These are phyloP conservation scores for Globisporangium ultimum DNA, from an alignment of 352 stramenopile species.

Conservation along the genomic window DNA sequence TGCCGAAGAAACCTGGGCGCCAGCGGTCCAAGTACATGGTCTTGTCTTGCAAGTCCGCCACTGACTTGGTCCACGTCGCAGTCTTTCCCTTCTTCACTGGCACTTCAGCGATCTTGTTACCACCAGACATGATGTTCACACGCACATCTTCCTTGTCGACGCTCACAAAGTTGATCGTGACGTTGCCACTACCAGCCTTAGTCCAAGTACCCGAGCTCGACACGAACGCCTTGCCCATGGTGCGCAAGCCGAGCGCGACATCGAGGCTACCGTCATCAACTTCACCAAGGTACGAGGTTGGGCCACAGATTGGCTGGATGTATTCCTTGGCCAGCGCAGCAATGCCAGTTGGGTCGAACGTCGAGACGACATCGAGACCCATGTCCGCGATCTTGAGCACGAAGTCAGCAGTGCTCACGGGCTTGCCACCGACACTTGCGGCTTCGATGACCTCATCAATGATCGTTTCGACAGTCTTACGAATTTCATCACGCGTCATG, in stretches of 20 bases:
- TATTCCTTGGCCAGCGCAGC: slow-evolving; percentile 36
- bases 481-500: slow-evolving; percentile 41
- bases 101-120: slow-evolving; percentile 40
- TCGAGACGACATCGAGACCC: slow-evolving; percentile 24
- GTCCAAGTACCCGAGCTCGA: slow-evolving; percentile 38
- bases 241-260: slow-evolving; percentile 39
- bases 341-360: slow-evolving; percentile 39
- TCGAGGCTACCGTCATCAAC: slow-evolving; percentile 40
- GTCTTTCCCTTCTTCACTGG: slow-evolving; percentile 28
- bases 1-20: slow-evolving; percentile 47
- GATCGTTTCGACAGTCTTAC: slow-evolving; percentile 51
- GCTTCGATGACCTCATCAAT: slow-evolving; percentile 49
- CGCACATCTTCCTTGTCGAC: slow-evolving; percentile 42
- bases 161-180: slow-evolving; percentile 42
- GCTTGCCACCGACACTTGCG: slow-evolving; percentile 12
- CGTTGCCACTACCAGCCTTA: slow-evolving; percentile 32
- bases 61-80: slow-evolving; percentile 30
- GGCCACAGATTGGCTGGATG: slow-evolving; percentile 41
- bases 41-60: slow-evolving; percentile 39
- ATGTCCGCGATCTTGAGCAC: slow-evolving; percentile 30
- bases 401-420: slow-evolving; percentile 19
- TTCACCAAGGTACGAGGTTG: slow-evolving; percentile 35
- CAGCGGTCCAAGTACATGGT: slow-evolving; percentile 72
- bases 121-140: slow-evolving; percentile 53
- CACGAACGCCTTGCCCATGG: slow-evolving; percentile 37